These are phyloP conservation scores for Heliocybe sulcata DNA, from an alignment of 1,284 basidiomycete genomes.

Conservation along the genomic window DNA sequence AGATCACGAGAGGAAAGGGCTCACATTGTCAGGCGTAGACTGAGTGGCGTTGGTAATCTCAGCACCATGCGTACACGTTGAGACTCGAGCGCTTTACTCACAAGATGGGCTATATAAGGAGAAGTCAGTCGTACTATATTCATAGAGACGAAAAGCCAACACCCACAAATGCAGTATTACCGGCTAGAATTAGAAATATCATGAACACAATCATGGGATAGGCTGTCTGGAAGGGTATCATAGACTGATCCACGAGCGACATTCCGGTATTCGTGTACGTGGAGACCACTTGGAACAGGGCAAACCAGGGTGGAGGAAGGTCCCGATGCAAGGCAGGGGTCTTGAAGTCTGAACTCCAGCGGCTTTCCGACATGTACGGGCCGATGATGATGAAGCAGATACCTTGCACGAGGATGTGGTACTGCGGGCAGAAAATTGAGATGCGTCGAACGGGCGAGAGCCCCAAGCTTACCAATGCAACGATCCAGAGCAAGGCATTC, in stretches of 20 bases:
- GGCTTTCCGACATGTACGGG: conserved; percentile 53
- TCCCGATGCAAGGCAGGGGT: conserved; percentile 41
- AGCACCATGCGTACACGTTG: too few relatives aligned
- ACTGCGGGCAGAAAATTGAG: conserved; percentile 33
- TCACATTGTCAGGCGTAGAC: conserved; percentile 12
- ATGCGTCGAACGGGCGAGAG: conserved; percentile 13
- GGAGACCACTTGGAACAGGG: conserved; percentile 81
- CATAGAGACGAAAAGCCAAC: not conserved
- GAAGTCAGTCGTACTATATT: conserved; percentile 4
- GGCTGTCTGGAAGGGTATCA: conserved; percentile 83
- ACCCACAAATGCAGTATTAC: conserved; percentile 89
- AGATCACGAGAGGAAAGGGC: not conserved
- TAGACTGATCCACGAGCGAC: conserved; percentile 84
- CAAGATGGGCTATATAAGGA: conserved; percentile 59
- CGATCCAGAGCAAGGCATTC: conserved; percentile 70
- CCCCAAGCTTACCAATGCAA: conserved; percentile 39
- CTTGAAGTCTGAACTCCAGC: conserved; percentile 46
- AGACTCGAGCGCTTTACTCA: conserved; percentile 27
- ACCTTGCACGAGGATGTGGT: conserved; percentile 59
- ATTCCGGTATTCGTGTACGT: conserved; percentile 88
- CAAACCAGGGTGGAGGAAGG: conserved; percentile 66
- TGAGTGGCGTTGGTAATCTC: not conserved
- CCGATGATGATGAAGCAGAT: conserved; percentile 60
- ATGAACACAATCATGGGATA: conserved; percentile 73
- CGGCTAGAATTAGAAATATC: conserved; percentile 75